Percentiles rank a stretch among this genome's conserved stretches.
phyloP scores from a whole-genome alignment of 2,329 filamentous ascomycete genomes.

The Macroventuria anomochaeta region DNA sequence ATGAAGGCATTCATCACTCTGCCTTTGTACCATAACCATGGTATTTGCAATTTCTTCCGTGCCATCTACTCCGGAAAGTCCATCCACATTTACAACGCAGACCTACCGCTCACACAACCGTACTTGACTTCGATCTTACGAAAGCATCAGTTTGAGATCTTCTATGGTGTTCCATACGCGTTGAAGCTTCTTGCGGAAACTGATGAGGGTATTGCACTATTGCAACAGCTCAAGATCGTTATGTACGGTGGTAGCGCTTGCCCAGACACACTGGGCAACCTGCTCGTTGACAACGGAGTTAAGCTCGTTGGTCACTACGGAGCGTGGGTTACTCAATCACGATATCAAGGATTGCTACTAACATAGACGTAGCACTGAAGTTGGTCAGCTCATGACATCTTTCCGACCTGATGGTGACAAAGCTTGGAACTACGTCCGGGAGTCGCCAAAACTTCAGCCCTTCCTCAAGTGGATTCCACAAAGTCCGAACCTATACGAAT shows the following conservation, averaged over 20 bases:
- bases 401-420: conserved; percentile 61
- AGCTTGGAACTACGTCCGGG: conserved; percentile 66
- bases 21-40: conserved; percentile 37
- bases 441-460: conserved; percentile 49
- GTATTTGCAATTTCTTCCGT: conserved; percentile 37
- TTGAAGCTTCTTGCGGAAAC: conserved; percentile 68
- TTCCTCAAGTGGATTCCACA: conserved; percentile 51
- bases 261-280: conserved; percentile 64
- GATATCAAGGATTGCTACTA: background rate
- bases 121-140: conserved; percentile 26
- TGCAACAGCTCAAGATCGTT: conserved; percentile 60
- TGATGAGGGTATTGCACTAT: conserved; percentile 58
- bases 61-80: conserved; percentile 33
- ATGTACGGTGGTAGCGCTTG: conserved; percentile 65
- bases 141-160: conserved; percentile 57
- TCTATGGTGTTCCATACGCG: conserved; percentile 69
- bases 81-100: conserved; percentile 36
- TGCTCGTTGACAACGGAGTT: conserved; percentile 60
- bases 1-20: conserved; percentile 34
- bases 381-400: conserved; percentile 69
- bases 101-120: conserved; percentile 29
- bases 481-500: conserved; percentile 51
- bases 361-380: conserved; percentile 60
- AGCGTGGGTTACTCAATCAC: conserved; percentile 50
- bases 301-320: conserved; percentile 65